These are phyloP conservation scores for Bipolaris victoriae DNA, from an alignment of 2,329 filamentous ascomycete species.

Conservation along the genomic window DNA sequence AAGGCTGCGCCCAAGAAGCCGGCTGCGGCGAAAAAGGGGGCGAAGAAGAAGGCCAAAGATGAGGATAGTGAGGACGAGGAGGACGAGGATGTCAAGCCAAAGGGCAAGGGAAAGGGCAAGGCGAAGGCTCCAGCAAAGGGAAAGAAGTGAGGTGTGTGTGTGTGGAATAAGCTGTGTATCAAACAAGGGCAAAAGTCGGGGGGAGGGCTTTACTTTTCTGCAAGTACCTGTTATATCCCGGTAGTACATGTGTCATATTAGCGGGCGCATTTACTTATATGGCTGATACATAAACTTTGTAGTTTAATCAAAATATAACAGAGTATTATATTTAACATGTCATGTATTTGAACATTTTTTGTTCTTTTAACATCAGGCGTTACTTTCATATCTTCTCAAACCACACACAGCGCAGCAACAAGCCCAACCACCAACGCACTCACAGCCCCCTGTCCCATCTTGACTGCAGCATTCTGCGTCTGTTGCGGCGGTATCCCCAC, in stretches of 20 bases:
- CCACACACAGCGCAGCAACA: slow-evolving; percentile 20
- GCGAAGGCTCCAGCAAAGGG: slow-evolving; percentile 49
- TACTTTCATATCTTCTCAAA: slow-evolving; percentile 9
- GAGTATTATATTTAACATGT: too few species aligned
- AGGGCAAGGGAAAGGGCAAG: slow-evolving; percentile 50
- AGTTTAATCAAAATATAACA: background rate
- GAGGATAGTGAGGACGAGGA: slow-evolving; percentile 46
- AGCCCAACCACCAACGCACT: slow-evolving; percentile 16
- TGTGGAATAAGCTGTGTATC: background rate
- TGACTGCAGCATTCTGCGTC: slow-evolving; percentile 19
- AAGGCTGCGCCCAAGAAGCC: slow-evolving; percentile 60
- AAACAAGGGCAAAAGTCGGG: background rate
- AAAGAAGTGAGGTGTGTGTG: slow-evolving; percentile 8
- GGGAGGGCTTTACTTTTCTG: too few species aligned
- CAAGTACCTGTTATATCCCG: background rate
- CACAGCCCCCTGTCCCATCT: slow-evolving; percentile 12
- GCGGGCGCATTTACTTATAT: background rate
- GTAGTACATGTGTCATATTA: background rate
- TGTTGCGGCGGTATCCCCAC: slow-evolving; percentile 14
- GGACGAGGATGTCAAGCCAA: slow-evolving; percentile 58
- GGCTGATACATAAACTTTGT: background rate
- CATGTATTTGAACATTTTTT: too few species aligned
- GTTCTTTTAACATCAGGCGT: too few species aligned
- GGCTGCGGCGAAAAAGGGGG: slow-evolving; percentile 54
- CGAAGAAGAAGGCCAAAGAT: slow-evolving; percentile 48